Evolutionary conservation across 2,329 filamentous ascomycete genomes (phyloP), one percentile per base, ranked within the genome.

Genomic region (Orbilia blumenaviensis): DNA sequence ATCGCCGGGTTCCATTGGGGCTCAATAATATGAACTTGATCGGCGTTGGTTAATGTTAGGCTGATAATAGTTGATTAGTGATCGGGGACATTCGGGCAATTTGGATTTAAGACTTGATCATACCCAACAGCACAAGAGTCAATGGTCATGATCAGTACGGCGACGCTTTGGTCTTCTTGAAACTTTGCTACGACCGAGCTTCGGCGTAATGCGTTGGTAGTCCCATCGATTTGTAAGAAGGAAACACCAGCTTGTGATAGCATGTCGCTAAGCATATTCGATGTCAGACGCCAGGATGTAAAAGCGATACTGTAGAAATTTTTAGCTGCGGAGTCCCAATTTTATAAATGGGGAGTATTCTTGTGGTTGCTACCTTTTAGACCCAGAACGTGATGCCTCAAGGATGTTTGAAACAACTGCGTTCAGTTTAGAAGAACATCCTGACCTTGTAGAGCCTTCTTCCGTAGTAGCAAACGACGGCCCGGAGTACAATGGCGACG

Each of bases 1-100:
- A 94, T 92, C 0, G 93, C 94, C 0, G 95, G 95, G 81, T 99
- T 99, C 85, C 94, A 98, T 81, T 97, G 94, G 2, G 95, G 95
- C 82, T 99, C 95, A 94, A 98, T 97, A 80, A 98, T 91, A 82
- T 95, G 97, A 12, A 96, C 94, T 66, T 88, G 91, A 81, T 90
- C 95, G 32, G 91, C 94, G 0, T 92, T 86, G 0, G 94, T 97
- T 66, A 98, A 85, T 81, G 98, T 98, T 36, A 98, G 88, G 12
- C 94, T 69, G 42, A n/a, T n/a, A 44, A 46, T 6, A n/a, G 9
- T 54, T 25, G 12, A 8, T 61, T 12, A 25, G n/a, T 4, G 27
- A 50, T 9, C 10, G 2, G 23, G 8, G 21, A 36, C 9, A 10
- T 27, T 10, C n/a, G 18, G 2, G n/a, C n/a, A n/a, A n/a, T n/a